phyloP scores from a whole-genome alignment of 495 filamentous ascomycete genomes.

The Annulohypoxylon bovei region DNA sequence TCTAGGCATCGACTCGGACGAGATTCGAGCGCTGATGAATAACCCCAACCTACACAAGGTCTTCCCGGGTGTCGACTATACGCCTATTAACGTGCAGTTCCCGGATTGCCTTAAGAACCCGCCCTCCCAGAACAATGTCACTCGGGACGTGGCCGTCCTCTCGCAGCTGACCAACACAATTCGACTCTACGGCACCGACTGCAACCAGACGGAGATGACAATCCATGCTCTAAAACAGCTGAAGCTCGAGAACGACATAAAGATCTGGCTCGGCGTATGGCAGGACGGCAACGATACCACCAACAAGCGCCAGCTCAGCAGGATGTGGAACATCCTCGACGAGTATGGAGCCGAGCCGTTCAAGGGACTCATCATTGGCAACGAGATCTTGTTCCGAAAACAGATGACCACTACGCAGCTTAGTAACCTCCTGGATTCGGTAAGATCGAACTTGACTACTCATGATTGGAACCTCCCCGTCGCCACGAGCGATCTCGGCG shows the following conservation, averaged over 20 bases:
- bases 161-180: slow-evolving; percentile 91
- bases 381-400: slow-evolving; percentile 89
- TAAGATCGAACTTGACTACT: slow-evolving; percentile 75
- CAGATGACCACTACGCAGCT: slow-evolving; percentile 73
- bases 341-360: slow-evolving; percentile 71
- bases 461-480: slow-evolving; percentile 75
- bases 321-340: slow-evolving; percentile 84
- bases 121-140: slow-evolving; percentile 92
- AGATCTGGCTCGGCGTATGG: slow-evolving; percentile 97
- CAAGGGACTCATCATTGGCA: slow-evolving; percentile 90
- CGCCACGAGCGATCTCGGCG: slow-evolving; percentile 90
- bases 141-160: slow-evolving; percentile 88
- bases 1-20: slow-evolving; percentile 74
- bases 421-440: slow-evolving; percentile 69
- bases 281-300: slow-evolving; percentile 86
- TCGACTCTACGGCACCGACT: slow-evolving; percentile 95
- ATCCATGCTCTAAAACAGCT: slow-evolving; percentile 82
- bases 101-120: slow-evolving; percentile 82
- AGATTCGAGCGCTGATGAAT: slow-evolving; percentile 84
- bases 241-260: slow-evolving; percentile 75
- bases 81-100: slow-evolving; percentile 88
- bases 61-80: slow-evolving; percentile 97
- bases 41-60: slow-evolving; percentile 88
- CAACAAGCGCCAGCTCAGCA: slow-evolving; percentile 78
- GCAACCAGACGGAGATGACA: slow-evolving; percentile 97